Conservation (phyloP, 2,329 filamentous ascomycete genomes). For the Pseudogymnoascus sp. region DNA sequence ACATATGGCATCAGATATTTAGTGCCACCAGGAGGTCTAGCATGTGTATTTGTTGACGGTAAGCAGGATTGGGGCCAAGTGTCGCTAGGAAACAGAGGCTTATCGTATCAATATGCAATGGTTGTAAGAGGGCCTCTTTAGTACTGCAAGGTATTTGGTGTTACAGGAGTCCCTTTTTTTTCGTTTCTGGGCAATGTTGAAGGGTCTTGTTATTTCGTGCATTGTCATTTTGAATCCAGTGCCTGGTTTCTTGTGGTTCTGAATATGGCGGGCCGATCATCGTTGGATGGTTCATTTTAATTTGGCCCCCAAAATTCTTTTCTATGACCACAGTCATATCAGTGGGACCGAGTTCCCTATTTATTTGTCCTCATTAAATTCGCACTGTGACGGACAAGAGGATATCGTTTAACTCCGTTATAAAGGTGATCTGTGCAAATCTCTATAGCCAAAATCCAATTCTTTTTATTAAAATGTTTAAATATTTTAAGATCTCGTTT, state of each 20-base stretch:
- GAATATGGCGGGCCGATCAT: background rate
- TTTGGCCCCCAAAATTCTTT: background rate
- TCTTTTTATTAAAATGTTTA: background rate
- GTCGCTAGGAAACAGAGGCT: background rate
- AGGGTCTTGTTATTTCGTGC: no score
- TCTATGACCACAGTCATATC: background rate
- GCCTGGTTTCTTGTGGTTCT: no score
- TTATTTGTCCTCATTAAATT: no score
- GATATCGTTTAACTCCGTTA: background rate
- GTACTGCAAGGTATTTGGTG: no score
- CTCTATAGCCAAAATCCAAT: background rate
- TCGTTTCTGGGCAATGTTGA: no score
- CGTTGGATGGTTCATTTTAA: background rate
- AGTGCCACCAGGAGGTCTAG: background rate
- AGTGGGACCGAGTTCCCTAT: background rate
- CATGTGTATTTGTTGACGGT: background rate
- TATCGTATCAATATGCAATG: background rate
- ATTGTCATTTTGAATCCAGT: no score
- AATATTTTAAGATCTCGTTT: background rate
- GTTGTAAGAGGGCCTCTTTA: background rate
- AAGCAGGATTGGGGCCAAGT: background rate
- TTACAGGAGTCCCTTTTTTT: no score
- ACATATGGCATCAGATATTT: background rate
- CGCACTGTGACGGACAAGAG: background rate
- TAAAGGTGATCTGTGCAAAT: no score